Percentiles rank a stretch among this genome's conserved stretches.
These are phyloP conservation scores for Puccinia coronata DNA, from an alignment of 1,284 basidiomycete genomes.

Conservation along the genomic window DNA sequence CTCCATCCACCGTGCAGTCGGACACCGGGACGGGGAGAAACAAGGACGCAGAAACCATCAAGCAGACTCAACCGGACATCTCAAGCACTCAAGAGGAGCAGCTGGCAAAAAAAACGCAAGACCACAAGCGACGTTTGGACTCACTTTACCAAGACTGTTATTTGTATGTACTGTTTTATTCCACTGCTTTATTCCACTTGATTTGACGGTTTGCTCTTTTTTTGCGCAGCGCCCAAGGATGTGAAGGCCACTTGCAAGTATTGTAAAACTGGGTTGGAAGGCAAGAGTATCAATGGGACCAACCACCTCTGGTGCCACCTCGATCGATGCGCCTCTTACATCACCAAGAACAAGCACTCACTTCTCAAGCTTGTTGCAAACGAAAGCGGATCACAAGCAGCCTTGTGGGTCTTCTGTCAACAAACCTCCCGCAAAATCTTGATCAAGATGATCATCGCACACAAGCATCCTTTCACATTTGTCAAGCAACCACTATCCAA, in stretches of 20 bases:
- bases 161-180: background rate
- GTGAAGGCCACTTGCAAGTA: background rate
- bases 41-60: too few relatives aligned
- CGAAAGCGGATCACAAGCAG: background rate
- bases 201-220: too few relatives aligned
- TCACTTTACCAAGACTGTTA: background rate
- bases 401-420: background rate
- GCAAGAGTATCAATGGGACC: background rate
- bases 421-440: background rate
- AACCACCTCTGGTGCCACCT: background rate
- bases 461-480: background rate
- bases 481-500: background rate
- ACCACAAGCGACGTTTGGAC: background rate
- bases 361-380: background rate
- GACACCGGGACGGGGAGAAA: too few relatives aligned
- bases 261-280: too few relatives aligned
- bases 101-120: background rate
- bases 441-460: background rate
- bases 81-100: too few relatives aligned
- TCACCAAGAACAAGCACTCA: background rate
- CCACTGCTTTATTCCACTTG: background rate
- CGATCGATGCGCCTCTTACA: background rate
- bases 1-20: too few relatives aligned
- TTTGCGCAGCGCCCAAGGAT: background rate
- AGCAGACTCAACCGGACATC: too few relatives aligned